These are phyloP conservation scores for Xanthoconium purpureum DNA, from an alignment of 768 basidiomycete genomes.

Conservation along the genomic window DNA sequence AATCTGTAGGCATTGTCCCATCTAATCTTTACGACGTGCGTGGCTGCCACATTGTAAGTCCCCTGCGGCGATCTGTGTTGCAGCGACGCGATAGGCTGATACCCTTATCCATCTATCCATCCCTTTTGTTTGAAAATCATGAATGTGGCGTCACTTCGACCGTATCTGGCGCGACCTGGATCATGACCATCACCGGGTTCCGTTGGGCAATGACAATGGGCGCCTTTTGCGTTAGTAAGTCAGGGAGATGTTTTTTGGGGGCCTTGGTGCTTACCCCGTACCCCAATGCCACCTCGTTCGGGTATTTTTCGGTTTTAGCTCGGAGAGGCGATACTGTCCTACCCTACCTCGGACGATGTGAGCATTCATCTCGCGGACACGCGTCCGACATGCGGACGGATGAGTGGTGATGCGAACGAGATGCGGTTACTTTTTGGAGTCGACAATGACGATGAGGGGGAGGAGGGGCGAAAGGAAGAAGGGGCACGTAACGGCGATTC, in stretches of 20 bases:
- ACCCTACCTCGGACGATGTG: conserved; percentile 39
- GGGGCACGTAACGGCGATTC: not conserved
- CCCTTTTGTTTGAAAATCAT: no score
- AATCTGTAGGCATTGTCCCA: conserved; percentile 80
- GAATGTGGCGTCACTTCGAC: conserved; percentile 61
- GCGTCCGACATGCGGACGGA: conserved; percentile 17
- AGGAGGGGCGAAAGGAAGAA: conserved; percentile 11
- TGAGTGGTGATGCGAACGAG: conserved; percentile 10
- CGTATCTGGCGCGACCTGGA: conserved; percentile 66
- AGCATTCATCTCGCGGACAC: conserved; percentile 41
- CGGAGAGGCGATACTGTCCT: conserved; percentile 80
- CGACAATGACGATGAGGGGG: conserved; percentile 26
- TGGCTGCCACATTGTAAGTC: conserved; percentile 82
- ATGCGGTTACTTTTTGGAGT: conserved; percentile 20
- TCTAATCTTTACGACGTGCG: conserved; percentile 67
- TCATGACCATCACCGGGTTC: conserved; percentile 80
- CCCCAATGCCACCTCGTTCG: conserved; percentile 6
- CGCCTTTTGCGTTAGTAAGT: conserved; percentile 82
- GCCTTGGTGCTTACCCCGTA: conserved; percentile 15
- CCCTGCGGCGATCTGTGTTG: not conserved
- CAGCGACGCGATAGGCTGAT: conserved; percentile 8
- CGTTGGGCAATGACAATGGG: conserved; percentile 95
- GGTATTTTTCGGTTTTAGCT: no score
- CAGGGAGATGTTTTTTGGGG: not conserved
- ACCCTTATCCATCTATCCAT: not conserved